Base-by-base conservation (phyloP, 148 eudicot species). In the Nyssa sinensis region DNA sequence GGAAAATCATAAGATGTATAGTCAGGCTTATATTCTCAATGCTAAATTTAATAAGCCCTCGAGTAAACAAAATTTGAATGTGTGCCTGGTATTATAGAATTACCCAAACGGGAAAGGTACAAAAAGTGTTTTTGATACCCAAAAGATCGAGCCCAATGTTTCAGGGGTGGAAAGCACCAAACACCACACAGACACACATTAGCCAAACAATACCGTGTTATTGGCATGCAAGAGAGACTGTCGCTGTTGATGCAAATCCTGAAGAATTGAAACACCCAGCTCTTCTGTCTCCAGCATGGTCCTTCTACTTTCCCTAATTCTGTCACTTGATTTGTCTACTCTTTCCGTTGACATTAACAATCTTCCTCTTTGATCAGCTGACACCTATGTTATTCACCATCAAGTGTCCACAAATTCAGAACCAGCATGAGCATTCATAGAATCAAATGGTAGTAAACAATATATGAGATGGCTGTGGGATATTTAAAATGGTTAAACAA, bases 281-380 rank as follows among this genome's bases (percentile, higher is more conserved):
- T 88, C 88, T 77, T 88, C 91, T 12, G 88, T 88, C 79, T 88
- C 87, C 61, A 88, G 83, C 91, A 88, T 81, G 64, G 87, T 85
- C 81, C 77, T 77, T 78, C 88, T 71, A 76, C 91, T 77, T 28
- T 88, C 91, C 67, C 49, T 86, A 31, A 90, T 70, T 70, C 91
- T 84, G 64, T 88, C 84, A 71, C 86, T 84, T 13, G 94, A 73
- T 63, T 83, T 85, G 75, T 83, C 80, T 75, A 90, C 53, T 78
- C 86, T 83, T 68, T 85, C 91, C 49, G 91, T 88, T n/a, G 94
- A 84, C 86, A 81, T 80, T 66, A 83, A 67, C 44, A 90, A 74
- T 75, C 91, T 86, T 33, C 78, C 81, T 72, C 86, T 84, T 57
- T 90, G 94, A 66, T 90, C 87, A 32, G 89, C 86, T 57, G 95